Conservation (phyloP, 257 asterid genomes). For the Prunella vulgaris region DNA sequence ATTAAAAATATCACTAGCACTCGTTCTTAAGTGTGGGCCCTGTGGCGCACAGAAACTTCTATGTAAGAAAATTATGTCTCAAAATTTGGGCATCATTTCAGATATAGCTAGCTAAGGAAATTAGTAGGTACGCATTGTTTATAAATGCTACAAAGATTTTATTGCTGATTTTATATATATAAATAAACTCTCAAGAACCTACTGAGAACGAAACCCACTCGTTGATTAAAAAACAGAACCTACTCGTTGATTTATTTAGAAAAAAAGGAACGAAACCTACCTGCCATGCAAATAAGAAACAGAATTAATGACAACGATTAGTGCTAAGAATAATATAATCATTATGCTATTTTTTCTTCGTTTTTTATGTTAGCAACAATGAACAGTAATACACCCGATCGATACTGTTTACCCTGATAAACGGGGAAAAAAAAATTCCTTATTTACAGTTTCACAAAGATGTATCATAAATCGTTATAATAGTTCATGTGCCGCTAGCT, state of each 20-base stretch:
- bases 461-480: not conserved
- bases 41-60: not conserved
- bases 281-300: conserved; percentile 5
- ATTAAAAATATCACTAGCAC: not conserved
- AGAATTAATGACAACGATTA: not conserved
- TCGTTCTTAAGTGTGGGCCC: not conserved
- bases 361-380: not conserved
- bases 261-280: no score
- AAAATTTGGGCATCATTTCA: not conserved
- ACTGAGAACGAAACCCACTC: not conserved
- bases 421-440: not conserved
- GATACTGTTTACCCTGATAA: not conserved
- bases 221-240: no score
- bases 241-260: no score
- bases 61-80: not conserved
- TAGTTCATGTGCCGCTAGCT: not conserved
- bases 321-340: not conserved
- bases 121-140: not conserved
- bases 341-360: not conserved
- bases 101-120: not conserved
- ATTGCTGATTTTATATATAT: not conserved
- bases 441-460: not conserved
- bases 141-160: not conserved
- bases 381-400: not conserved
- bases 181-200: not conserved